Evolutionary conservation across 257 asterid species (phyloP).

Genomic region (Verbena officinalis): DNA sequence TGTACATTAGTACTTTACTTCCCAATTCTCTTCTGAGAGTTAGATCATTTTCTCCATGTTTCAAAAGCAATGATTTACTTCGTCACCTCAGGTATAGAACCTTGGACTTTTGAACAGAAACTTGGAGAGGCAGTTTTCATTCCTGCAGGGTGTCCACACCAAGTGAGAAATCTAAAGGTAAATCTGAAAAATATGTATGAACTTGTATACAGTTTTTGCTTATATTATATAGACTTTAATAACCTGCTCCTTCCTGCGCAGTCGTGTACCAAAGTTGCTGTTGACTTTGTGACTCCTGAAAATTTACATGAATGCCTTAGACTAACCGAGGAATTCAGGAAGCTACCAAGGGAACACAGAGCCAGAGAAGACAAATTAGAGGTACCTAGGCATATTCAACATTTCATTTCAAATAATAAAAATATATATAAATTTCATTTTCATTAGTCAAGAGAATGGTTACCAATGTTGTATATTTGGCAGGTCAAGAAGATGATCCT

Average conservation of each 20-base stretch:
- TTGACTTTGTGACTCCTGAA: constrained; percentile 94
- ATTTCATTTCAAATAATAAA: too few relatives aligned
- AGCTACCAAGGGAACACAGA: constrained; percentile 80
- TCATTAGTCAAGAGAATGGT: background rate
- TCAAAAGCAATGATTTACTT: constrained; percentile 3
- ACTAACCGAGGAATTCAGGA: constrained; percentile 81
- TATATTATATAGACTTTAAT: background rate
- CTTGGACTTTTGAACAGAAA: constrained; percentile 92
- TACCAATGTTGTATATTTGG: constrained; percentile 10
- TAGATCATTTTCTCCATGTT: background rate
- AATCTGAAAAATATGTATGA: background rate
- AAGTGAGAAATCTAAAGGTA: constrained; percentile 95
- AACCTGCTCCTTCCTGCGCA: constrained; percentile 36
- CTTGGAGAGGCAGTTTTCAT: constrained; percentile 95
- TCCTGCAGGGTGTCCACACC: constrained; percentile 99
- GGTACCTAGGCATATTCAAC: constrained; percentile 42
- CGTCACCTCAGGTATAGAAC: constrained; percentile 66
- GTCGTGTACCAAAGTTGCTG: constrained; percentile 97
- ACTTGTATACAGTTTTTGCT: background rate
- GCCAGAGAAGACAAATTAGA: constrained; percentile 95
- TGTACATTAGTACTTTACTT: constrained; percentile 21
- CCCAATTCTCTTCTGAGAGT: background rate
- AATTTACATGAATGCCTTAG: constrained; percentile 74
- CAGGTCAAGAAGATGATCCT: constrained; percentile 95
- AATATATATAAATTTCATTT: too few relatives aligned